Percentiles rank a stretch among this genome's conserved stretches.
These are phyloP conservation scores for Cordyceps javanica DNA, from an alignment of 2,329 filamentous ascomycete species.

Conservation along the genomic window DNA sequence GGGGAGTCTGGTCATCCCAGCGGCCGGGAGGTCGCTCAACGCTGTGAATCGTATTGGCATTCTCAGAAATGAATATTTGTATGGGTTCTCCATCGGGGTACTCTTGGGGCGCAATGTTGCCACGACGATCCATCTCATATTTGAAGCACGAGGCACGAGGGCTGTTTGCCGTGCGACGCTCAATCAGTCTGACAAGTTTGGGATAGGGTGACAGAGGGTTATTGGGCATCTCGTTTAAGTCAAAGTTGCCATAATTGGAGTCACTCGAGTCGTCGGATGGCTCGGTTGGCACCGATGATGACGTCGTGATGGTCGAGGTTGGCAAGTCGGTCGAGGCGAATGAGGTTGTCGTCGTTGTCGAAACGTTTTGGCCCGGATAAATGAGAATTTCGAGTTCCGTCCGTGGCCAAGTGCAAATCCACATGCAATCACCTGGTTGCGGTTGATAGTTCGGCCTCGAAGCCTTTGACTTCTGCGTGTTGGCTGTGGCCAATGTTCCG, in stretches of 20 bases:
- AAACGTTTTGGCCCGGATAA: slow-evolving; percentile 47
- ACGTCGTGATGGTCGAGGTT: slow-evolving; percentile 10
- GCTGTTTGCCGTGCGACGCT: slow-evolving; percentile 38
- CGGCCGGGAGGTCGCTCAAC: background rate
- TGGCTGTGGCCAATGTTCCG: slow-evolving; percentile 5
- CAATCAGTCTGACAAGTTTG: slow-evolving; percentile 48
- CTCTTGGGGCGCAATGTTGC: slow-evolving; percentile 23
- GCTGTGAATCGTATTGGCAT: background rate
- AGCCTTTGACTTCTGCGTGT: slow-evolving; percentile 22
- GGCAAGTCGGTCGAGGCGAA: background rate
- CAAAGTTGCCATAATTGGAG: slow-evolving; percentile 14
- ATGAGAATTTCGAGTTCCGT: slow-evolving; percentile 52
- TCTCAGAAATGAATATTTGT: slow-evolving; percentile 39
- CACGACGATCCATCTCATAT: slow-evolving; percentile 37
- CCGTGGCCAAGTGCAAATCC: slow-evolving; percentile 54
- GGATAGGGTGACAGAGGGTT: slow-evolving; percentile 37
- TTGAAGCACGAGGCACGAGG: slow-evolving; percentile 41
- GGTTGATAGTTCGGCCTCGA: slow-evolving; percentile 23
- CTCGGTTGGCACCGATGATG: slow-evolving; percentile 12
- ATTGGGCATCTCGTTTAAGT: slow-evolving; percentile 6
- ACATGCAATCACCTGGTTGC: slow-evolving; percentile 44
- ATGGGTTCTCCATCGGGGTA: slow-evolving; percentile 24
- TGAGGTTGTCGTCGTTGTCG: slow-evolving; percentile 27
- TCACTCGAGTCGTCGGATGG: background rate
- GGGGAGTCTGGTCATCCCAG: background rate